Base-by-base conservation (phyloP, 1,284 basidiomycete species). In the Earliella scabrosa region DNA sequence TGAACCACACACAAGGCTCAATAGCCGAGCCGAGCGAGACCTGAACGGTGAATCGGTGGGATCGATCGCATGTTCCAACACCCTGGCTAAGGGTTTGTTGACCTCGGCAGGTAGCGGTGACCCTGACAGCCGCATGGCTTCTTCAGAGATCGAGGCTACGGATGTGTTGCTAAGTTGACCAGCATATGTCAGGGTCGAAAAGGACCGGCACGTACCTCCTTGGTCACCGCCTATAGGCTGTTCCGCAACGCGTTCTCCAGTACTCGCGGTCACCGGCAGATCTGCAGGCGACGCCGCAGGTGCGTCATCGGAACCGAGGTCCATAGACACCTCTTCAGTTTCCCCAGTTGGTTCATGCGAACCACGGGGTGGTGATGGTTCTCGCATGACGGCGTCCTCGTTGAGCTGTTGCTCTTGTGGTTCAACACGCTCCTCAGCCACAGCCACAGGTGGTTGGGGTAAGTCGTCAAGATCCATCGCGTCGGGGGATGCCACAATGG, bases 1-100 rank as follows among this genome's bases (percentile, higher is more conserved):
- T 3, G 54, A 43, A 7, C 60, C 60, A 16, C 57, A 50, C 23
- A 20, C 52, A 0, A 59, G 48, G n/a, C 38, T 36, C 23, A 59
- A 52, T 2, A 63, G 38, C 10, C 61, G 51, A 13, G 53, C 48
- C 11, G 14, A 27, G 0, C 32, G 45, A 16, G 31, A 38, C 20
- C 20, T 29, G 26, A 62, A 62, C 3, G 60, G 60, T 7, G 57
- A 56, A 5, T 2, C 20, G 8, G 16, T 7, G 2, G 24, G n/a
- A 27, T 38, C 38, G 13, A 34, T 36, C 13, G 14, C 13, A 2
- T 54, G 40, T 8, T 46, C n/a, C 14, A 14, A 14, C 16, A 6
- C 4, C 18, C 20, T 11, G 39, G 20, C 13, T 11, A 18, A 13
- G 23, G 39, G 23, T 14, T 23, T 11, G 39, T 41, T 23, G 21